Evolutionary conservation across 805 yeast species (phyloP), one percentile per base, ranked within the genome.

Genomic region (Candida maltosa): DNA sequence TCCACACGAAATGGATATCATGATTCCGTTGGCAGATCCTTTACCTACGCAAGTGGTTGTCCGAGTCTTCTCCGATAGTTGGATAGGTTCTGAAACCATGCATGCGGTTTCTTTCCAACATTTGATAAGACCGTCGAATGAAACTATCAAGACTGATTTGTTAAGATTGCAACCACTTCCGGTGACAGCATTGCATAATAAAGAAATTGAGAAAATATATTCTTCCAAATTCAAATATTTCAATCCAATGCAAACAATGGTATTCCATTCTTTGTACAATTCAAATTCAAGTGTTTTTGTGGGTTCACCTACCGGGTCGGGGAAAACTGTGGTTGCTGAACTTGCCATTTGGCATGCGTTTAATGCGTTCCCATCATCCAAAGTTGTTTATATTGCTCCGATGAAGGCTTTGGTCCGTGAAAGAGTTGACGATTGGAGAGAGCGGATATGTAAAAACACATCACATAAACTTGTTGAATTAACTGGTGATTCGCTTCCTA

Each of bases 201-300:
- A 71, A 1, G 65, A 69, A 11, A 58, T 87, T 29, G 95, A 89
- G 53, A 52, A 65, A 4, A 79, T 89, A 27, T 93, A 93, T 54
- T 62, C 69, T 4, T 39, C 56, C 5, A 78, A 72, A 46, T 93
- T 93, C 67, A 75, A 76, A 38, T 91, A 85, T 60, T 93, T 93
- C 72, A 93, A 93, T 54, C 97, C 98, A 4, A 89, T 93, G 96
- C 98, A 93, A 61, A 91, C 97, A 0, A 91, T 91, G 97, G 76
- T 83, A 0, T 93, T 93, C 63, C 95, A 89, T 53, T 76, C 96
- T 0, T 61, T 93, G 30, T 93, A 89, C 62, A 80, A 93, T 56
- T 64, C 83, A 1, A 76, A 83, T 42, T 73, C 83, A 2, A 85
- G 84, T 54, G 89, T 83, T 0, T 85, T 93, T 57, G 86, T 93